These are phyloP conservation scores for Colletotrichum zoysiae DNA, from an alignment of 2,329 filamentous ascomycete species.

Conservation along the genomic window DNA sequence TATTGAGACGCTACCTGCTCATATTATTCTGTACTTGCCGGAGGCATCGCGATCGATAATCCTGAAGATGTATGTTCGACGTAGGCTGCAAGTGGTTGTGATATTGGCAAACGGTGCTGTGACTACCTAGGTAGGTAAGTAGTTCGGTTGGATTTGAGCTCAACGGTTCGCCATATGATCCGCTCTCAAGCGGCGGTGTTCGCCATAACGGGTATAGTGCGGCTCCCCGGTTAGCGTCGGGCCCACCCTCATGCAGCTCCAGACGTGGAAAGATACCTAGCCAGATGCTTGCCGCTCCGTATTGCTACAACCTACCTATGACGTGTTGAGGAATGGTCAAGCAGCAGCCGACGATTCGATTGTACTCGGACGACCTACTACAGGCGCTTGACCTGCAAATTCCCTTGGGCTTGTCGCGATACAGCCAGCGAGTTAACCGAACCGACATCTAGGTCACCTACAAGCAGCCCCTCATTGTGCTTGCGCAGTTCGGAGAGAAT, in stretches of 20 bases:
- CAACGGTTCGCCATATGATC: background rate
- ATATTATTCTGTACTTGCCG: conserved; percentile 60
- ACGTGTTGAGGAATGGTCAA: conserved; percentile 32
- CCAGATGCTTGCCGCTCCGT: background rate
- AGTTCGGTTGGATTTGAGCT: background rate
- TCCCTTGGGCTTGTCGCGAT: background rate
- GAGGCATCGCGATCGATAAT: conserved; percentile 61
- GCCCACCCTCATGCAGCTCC: background rate
- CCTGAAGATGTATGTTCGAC: background rate
- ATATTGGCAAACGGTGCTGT: background rate
- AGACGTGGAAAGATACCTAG: background rate
- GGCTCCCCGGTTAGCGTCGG: background rate
- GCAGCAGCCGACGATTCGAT: background rate
- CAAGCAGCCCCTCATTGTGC: background rate
- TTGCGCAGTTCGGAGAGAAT: background rate
- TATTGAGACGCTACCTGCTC: conserved; percentile 10
- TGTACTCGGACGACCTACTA: background rate
- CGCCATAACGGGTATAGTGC: background rate
- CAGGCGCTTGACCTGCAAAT: background rate
- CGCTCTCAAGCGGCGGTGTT: background rate
- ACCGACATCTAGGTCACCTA: background rate
- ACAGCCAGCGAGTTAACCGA: background rate
- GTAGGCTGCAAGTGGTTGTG: background rate
- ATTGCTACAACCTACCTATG: conserved; percentile 36
- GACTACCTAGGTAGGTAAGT: background rate